Percentiles rank a stretch among this genome's conserved stretches.
Conservation (phyloP, 495 filamentous ascomycete genomes). For the Aspergillus leporis region DNA sequence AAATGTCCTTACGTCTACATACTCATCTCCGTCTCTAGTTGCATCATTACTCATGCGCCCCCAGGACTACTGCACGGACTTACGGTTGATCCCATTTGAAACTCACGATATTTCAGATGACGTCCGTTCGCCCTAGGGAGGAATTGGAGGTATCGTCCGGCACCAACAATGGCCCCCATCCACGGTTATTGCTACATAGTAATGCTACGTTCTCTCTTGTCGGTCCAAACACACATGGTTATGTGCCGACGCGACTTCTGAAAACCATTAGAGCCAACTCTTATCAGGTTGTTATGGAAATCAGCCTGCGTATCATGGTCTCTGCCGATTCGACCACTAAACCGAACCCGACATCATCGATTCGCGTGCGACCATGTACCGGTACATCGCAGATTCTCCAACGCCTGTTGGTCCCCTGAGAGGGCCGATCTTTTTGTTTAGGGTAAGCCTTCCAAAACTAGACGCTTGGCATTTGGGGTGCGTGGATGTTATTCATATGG, state of each 20-base stretch:
- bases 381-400: not conserved
- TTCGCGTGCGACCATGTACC: not conserved
- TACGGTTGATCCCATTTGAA: not conserved
- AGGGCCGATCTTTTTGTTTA: not conserved
- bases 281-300: not conserved
- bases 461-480: not conserved
- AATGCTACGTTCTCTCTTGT: not conserved
- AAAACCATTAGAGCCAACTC: not conserved
- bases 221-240: not conserved
- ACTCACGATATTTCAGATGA: not conserved
- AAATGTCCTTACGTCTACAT: not conserved
- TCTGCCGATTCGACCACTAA: not conserved
- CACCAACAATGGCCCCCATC: constrained; percentile 3
- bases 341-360: not conserved
- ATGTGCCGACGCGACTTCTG: not conserved
- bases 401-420: not conserved
- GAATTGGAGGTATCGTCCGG: not conserved
- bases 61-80: constrained; percentile 2
- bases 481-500: not conserved
- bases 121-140: not conserved
- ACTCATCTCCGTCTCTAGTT: not conserved
- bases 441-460: constrained; percentile 3
- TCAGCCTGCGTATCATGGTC: no score
- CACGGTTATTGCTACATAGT: not conserved
- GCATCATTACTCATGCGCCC: constrained; percentile 5